Conservation (phyloP, 2,329 filamentous ascomycete species). For the Myotisia sp. region DNA sequence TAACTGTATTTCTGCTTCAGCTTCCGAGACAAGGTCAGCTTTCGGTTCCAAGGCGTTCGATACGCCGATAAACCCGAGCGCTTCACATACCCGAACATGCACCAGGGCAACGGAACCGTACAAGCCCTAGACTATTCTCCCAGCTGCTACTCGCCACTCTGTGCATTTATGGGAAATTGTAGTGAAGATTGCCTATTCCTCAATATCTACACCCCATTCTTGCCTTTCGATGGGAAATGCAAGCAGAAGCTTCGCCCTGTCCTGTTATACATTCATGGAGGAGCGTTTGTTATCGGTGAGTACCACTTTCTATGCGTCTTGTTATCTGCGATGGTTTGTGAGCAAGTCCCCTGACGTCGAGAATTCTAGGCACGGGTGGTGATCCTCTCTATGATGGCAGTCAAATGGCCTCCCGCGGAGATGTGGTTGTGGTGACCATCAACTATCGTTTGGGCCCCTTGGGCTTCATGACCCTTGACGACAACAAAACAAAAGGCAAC, state of each 20-base stretch:
- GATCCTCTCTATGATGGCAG: slow-evolving; percentile 21
- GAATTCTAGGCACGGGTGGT: slow-evolving; percentile 1
- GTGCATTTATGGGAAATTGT: slow-evolving; percentile 2
- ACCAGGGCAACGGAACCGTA: neutral
- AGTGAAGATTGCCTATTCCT: slow-evolving; percentile 6
- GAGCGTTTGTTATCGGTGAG: slow-evolving; percentile 1
- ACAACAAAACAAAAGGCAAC: slow-evolving; percentile 20
- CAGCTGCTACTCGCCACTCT: neutral
- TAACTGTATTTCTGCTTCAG: neutral
- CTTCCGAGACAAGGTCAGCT: neutral
- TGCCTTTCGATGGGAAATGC: neutral
- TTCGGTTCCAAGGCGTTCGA: slow-evolving; percentile 1
- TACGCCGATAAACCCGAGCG: neutral
- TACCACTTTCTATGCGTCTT: neutral
- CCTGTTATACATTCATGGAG: slow-evolving; percentile 4
- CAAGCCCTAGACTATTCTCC: neutral
- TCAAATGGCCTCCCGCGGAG: slow-evolving; percentile 23
- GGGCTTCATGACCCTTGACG: slow-evolving; percentile 27
- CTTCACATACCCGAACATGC: neutral
- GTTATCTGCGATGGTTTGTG: neutral
- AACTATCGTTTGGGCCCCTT: slow-evolving; percentile 36
- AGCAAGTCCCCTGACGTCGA: neutral
- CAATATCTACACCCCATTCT: slow-evolving; percentile 3
- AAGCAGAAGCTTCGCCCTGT: slow-evolving; percentile 1
- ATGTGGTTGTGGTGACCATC: slow-evolving; percentile 31